Base-by-base conservation (phyloP, 768 basidiomycete genomes). In the Trametes cinnabarina region DNA sequence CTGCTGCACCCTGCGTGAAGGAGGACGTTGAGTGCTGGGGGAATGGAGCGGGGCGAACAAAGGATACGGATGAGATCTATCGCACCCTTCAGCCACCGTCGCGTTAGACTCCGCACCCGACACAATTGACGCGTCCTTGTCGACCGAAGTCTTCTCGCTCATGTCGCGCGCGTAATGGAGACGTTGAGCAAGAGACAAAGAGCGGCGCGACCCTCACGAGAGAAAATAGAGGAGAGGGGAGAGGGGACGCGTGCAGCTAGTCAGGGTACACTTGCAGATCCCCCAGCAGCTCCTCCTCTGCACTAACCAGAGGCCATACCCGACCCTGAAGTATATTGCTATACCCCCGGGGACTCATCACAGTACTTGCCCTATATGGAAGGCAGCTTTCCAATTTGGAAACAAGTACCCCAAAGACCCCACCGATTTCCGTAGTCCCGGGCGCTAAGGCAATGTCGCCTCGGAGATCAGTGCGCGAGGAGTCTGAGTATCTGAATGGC, bases 1-100 rank as follows among this genome's bases (percentile, higher is more conserved):
- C 25, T 48, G 14, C 42, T 22, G 17, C 3, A 32, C n/a, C 37
- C 37, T 39, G n/a, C 37, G n/a, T 15, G 37, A 39, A 15, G 15
- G 11, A 14, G 17, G n/a, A n/a, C 37, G n/a, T 39, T 14, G n/a
- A 39, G 37, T 10, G 35, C 26, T 25, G 43, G 46, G 34, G 7
- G 28, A 32, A 28, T 23, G 20, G 19, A 5, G 50, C 26, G 6
- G 28, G 32, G 10, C 26, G n/a, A 39, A 17, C 22, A 37, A 49
- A 39, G 32, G 25, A 26, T 48, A 15, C 23, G 41, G n/a, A 26
- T 17, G 48, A 51, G 39, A 12, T 10, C 30, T 12, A 19, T 22
- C 56, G 46, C n/a, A 44, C 35, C 57, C 32, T 41, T 58, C 42
- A 25, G 46, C 42, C 43, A 35, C 37, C 4, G 50, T 23, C 23